phyloP scores from a whole-genome alignment of 164 flowering plant species.

The Magnolia sinica region DNA sequence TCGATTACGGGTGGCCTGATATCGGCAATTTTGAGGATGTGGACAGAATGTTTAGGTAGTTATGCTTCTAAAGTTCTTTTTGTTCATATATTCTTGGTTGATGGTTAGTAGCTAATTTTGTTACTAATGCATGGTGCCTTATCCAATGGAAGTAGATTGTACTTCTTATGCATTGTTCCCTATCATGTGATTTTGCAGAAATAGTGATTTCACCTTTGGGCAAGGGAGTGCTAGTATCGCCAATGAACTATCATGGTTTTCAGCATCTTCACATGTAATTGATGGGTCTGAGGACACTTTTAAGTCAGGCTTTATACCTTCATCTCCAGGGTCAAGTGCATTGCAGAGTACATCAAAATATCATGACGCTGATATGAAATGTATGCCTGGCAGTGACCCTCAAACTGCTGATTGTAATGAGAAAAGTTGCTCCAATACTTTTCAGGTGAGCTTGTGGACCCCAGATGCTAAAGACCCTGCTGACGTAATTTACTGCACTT shows the following conservation, averaged over 20 bases:
- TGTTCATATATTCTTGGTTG: constrained; percentile 1
- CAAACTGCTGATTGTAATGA: constrained; percentile 21
- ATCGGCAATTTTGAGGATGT: constrained; percentile 83
- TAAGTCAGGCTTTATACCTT: constrained; percentile 32
- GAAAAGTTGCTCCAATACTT: constrained; percentile 10
- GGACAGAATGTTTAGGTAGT: constrained; percentile 79
- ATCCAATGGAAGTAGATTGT: neutral
- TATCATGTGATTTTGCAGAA: constrained; percentile 39
- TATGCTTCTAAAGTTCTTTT: neutral
- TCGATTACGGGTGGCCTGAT: constrained; percentile 70
- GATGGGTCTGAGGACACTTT: constrained; percentile 46
- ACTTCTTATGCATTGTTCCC: neutral
- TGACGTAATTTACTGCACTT: constrained; percentile 17
- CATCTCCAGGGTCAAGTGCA: constrained; percentile 31
- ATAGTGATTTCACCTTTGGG: constrained; percentile 73
- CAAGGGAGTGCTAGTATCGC: constrained; percentile 41
- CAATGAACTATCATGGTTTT: constrained; percentile 62
- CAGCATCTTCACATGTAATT: constrained; percentile 40
- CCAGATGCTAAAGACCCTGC: constrained; percentile 24
- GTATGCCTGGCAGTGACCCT: constrained; percentile 16
- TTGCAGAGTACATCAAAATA: constrained; percentile 28
- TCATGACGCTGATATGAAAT: constrained; percentile 19
- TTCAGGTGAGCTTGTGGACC: constrained; percentile 15
- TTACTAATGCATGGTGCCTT: neutral
- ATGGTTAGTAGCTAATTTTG: neutral